A percentile compares a stretch with the other conserved stretches of the same genome.
These are phyloP conservation scores for Chenopodium formosanum DNA, from an alignment of 148 eudicot species.

Conservation along the genomic window DNA sequence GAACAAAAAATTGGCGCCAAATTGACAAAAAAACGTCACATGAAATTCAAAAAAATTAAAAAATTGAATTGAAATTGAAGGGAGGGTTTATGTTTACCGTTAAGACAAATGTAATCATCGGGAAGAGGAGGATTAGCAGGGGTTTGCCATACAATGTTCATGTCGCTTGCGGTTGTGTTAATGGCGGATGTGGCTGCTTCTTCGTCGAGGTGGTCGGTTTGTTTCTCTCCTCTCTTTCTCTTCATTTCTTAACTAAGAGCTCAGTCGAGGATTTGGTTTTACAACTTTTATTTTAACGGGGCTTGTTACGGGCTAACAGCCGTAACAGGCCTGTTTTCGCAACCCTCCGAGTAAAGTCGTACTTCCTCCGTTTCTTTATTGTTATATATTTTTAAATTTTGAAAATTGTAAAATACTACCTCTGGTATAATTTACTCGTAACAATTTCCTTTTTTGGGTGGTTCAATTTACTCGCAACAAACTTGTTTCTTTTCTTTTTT, in stretches of 20 bases:
- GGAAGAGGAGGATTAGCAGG: slow-evolving; percentile 77
- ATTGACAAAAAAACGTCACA: background rate
- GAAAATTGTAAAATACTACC: no score
- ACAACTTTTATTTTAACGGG: no score
- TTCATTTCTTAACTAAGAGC: slow-evolving; percentile 33
- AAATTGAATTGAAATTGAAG: background rate
- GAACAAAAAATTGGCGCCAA: slow-evolving; percentile 15
- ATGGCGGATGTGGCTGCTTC: background rate
- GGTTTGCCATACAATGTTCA: slow-evolving; percentile 98
- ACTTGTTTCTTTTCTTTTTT: no score
- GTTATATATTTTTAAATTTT: no score
- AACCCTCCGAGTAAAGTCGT: no score
- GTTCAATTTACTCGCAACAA: no score
- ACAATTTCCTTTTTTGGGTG: no score
- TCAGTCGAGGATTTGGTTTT: background rate
- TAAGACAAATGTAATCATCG: slow-evolving; percentile 69
- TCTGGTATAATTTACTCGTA: no score
- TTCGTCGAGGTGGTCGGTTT: background rate
- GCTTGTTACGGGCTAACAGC: no score
- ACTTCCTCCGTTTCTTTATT: no score
- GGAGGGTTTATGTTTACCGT: slow-evolving; percentile 42
- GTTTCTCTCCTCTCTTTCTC: slow-evolving; percentile 38
- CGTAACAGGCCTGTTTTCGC: no score
- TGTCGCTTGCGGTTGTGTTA: background rate
- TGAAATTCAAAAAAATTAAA: background rate